phyloP scores from a whole-genome alignment of 2,329 filamentous ascomycete species.

The Cercospora sp. region DNA sequence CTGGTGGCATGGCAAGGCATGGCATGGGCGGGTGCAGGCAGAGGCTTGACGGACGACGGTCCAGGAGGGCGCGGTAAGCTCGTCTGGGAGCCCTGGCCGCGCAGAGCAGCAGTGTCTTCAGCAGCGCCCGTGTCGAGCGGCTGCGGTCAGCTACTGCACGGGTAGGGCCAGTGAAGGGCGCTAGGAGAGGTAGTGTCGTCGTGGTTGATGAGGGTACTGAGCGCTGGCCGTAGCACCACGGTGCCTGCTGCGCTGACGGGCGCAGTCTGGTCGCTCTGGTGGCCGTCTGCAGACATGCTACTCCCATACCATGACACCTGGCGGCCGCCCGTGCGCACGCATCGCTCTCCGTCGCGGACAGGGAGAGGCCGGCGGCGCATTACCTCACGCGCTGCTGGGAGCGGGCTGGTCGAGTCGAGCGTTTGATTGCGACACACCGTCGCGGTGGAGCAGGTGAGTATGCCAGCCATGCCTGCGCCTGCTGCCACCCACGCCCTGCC shows the following conservation, averaged over 20 bases:
- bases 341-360: neutral
- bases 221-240: neutral
- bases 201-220: neutral
- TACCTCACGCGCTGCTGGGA: conserved; percentile 4
- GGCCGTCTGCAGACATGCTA: neutral
- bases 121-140: conserved; percentile 5
- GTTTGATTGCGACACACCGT: conserved; percentile 29
- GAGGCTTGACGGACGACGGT: conserved; percentile 1
- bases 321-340: neutral
- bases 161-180: neutral
- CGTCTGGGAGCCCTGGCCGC: conserved; percentile 1
- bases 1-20: neutral
- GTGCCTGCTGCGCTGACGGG: neutral
- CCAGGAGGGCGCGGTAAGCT: conserved; percentile 15
- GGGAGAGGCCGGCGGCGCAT: conserved; percentile 1
- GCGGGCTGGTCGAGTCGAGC: neutral
- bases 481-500: neutral
- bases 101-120: neutral
- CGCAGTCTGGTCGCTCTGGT: neutral
- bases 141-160: neutral
- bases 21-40: neutral
- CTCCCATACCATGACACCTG: neutral
- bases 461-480: neutral
- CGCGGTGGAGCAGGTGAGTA: conserved; percentile 20
- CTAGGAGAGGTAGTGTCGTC: neutral